phyloP scores from a whole-genome alignment of 345 rosid species.

The Abelmoschus esculentus region DNA sequence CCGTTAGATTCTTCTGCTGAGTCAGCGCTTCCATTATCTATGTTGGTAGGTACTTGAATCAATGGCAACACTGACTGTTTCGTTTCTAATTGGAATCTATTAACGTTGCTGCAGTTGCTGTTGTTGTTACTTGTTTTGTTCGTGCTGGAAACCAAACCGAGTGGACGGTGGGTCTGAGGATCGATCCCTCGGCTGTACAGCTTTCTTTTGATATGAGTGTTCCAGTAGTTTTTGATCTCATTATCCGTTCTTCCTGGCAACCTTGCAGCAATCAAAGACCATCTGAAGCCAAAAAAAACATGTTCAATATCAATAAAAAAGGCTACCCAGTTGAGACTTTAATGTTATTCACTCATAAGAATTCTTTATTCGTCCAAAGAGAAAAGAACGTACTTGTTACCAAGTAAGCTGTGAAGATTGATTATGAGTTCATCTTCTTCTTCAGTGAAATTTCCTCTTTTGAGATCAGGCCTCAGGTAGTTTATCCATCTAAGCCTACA shows the following conservation, averaged over 20 bases:
- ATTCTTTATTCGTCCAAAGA: no score
- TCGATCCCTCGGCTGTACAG: conserved; percentile 74
- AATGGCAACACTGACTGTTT: not conserved
- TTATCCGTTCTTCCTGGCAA: not conserved
- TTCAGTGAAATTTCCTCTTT: not conserved
- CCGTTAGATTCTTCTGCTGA: conserved; percentile 7
- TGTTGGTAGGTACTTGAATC: not conserved
- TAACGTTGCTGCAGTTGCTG: not conserved
- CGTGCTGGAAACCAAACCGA: conserved; percentile 27
- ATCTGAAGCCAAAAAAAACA: conserved; percentile 25
- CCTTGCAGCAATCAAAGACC: conserved; percentile 33
- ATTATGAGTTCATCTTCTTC: not conserved
- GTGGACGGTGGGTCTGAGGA: conserved; percentile 59
- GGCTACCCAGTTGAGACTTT: not conserved
- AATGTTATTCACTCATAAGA: not conserved
- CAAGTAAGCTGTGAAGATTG: not conserved
- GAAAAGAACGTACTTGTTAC: conserved; percentile 1
- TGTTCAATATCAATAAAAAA: not conserved
- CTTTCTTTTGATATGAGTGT: conserved; percentile 48
- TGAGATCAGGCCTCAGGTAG: not conserved
- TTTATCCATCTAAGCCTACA: conserved; percentile 66
- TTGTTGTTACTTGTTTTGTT: conserved; percentile 7
- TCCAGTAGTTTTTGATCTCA: not conserved
- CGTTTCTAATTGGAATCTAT: not conserved
- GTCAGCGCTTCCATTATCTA: not conserved